phyloP scores from a whole-genome alignment of 2,329 filamentous ascomycete species.

The Emmonsia crescens region DNA sequence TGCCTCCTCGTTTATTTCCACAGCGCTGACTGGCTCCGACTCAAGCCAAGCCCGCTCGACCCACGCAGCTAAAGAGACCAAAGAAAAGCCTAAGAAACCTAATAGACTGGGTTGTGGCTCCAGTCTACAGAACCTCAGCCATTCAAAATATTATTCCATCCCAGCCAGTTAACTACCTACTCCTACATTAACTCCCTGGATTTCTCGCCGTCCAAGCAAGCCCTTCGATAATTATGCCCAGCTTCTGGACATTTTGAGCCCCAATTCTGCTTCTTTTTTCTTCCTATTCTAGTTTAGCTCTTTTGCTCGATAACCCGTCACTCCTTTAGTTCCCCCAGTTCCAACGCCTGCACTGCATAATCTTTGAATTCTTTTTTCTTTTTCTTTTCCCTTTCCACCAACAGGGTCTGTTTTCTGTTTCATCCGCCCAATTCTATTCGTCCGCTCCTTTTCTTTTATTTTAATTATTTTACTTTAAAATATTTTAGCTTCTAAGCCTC shows the following conservation, averaged over 20 bases:
- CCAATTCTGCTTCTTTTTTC: neutral
- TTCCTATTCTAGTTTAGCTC: neutral
- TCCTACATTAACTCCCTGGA: too few species aligned
- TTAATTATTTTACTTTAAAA: neutral
- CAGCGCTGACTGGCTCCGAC: neutral
- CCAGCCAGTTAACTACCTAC: too few species aligned
- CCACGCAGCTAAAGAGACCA: neutral
- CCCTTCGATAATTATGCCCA: neutral
- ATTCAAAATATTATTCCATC: neutral
- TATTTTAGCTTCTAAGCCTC: neutral
- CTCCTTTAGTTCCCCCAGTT: neutral
- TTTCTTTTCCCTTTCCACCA: neutral
- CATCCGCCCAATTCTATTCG: neutral
- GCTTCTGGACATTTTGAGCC: neutral
- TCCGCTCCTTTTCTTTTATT: neutral
- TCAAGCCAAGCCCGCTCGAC: neutral
- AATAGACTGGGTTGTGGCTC: neutral
- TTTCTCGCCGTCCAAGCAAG: too few species aligned
- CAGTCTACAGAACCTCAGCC: neutral
- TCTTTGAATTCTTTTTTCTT: neutral
- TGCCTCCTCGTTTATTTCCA: neutral
- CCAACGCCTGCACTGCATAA: neutral
- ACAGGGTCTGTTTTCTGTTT: neutral
- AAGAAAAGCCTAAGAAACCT: neutral
- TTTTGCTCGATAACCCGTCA: neutral